Percentiles rank a stretch among this genome's conserved stretches.
These are phyloP conservation scores for Ceratobasidium sp. DNA, from an alignment of 1,284 basidiomycete species.

Conservation along the genomic window DNA sequence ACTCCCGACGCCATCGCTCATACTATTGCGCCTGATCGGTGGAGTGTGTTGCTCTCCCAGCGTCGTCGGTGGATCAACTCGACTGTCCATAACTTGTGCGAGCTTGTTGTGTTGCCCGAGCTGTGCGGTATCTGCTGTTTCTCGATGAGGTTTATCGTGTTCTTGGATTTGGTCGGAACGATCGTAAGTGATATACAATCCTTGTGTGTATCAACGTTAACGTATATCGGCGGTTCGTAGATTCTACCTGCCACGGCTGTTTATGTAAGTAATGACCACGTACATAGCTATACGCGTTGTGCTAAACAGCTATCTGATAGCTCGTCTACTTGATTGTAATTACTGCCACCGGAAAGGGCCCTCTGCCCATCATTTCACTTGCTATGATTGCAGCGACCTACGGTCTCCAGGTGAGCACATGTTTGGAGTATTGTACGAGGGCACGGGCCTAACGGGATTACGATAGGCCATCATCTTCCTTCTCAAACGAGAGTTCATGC, in stretches of 20 bases:
- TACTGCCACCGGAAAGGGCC: conserved; percentile 72
- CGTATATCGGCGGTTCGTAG: conserved; percentile 50
- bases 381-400: conserved; percentile 82
- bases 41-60: conserved; percentile 89
- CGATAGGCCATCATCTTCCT: conserved; percentile 88
- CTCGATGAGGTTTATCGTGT: conserved; percentile 98
- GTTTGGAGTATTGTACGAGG: not conserved
- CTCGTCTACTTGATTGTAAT: conserved; percentile 85
- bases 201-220: not conserved
- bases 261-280: conserved; percentile 68
- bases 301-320: conserved; percentile 52
- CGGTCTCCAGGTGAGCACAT: conserved; percentile 69
- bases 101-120: conserved; percentile 88
- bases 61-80: conserved; percentile 99
- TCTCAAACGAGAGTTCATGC: conserved; percentile 97
- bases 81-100: conserved; percentile 94
- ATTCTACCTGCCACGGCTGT: conserved; percentile 93
- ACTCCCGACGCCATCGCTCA: conserved; percentile 85
- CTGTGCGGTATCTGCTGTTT: conserved; percentile 97
- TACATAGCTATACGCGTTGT: not conserved
- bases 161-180: conserved; percentile 92
- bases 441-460: not conserved
- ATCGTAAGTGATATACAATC: conserved; percentile 66
- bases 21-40: conserved; percentile 90
- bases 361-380: conserved; percentile 87